Evolutionary conservation across 176 grass and related monocot genomes (phyloP), one percentile per base, ranked within the genome.

Genomic region (Canna indica): DNA sequence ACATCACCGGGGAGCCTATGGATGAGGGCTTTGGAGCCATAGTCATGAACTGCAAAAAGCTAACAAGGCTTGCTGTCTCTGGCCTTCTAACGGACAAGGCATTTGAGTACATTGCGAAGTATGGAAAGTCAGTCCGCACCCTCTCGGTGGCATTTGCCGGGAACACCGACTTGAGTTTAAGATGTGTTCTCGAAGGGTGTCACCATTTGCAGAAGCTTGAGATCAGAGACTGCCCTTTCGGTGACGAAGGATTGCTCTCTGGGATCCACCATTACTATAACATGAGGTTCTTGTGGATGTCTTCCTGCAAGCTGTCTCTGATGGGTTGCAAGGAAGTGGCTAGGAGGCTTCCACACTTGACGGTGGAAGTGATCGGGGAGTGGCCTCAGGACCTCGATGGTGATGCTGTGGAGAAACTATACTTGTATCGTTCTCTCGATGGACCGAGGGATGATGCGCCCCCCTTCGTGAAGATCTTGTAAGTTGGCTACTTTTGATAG

Each of bases 261-360:
- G 71, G 71, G 25, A 38, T 73, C 35, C 54, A 73, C n/a, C 71
- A 73, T 42, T 73, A 41, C 36, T 73, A 73, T 54, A 73, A 73
- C n/a, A 73, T 73, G 71, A 73, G 71, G 35, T 73, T 73, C 36
- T 29, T 73, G n/a, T 73, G 71, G 71, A 73, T 73, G 71, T 73
- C 71, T 44, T 60, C 71, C 0, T 73, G 71, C 54, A 60, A 73
- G 53, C 54, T 73, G 5, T 42, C 71, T 5, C 29, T 12, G 1
- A 59, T 35, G 14, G 71, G 71, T 15, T 73, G 71, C 54, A 60
- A 44, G 36, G 71, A 73, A 18, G 53, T 73, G 34, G 53, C 71
- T 44, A 35, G 26, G 36, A 59, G 54, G 36, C 36, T 60, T 3
- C 71, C 71, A 5, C 71, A 28, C 71, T 30, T 73, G 33, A 53